Percentiles rank a stretch among this genome's conserved stretches.
phyloP scores from a whole-genome alignment of 2,329 filamentous ascomycete species.

The Claviceps paspali region DNA sequence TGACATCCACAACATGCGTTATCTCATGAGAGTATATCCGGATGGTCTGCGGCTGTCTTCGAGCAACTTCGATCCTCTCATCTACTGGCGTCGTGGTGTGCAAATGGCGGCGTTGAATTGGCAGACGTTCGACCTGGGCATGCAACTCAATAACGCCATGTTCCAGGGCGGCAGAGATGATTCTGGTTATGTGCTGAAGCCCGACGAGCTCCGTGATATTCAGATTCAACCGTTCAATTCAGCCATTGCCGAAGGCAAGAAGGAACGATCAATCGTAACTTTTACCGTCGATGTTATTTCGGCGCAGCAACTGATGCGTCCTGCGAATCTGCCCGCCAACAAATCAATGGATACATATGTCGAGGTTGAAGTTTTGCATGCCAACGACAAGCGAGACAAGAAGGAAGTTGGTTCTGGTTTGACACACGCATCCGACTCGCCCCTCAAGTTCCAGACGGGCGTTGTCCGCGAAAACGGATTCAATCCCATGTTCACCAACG shows the following conservation, averaged over 20 bases:
- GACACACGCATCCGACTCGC: constrained; percentile 32
- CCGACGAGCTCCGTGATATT: constrained; percentile 64
- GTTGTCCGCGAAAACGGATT: constrained; percentile 82
- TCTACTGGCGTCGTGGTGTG: constrained; percentile 87
- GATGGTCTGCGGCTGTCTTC: constrained; percentile 68
- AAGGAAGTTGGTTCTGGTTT: constrained; percentile 52
- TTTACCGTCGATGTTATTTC: constrained; percentile 86
- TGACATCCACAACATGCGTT: constrained; percentile 79
- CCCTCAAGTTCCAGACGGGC: constrained; percentile 63
- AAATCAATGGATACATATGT: constrained; percentile 80
- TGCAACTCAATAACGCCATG: constrained; percentile 97
- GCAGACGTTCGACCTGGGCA: constrained; percentile 92
- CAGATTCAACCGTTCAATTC: constrained; percentile 38
- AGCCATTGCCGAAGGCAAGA: constrained; percentile 43
- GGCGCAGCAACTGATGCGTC: constrained; percentile 83
- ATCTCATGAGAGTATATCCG: constrained; percentile 89
- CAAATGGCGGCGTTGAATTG: constrained; percentile 98
- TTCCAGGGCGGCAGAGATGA: constrained; percentile 78
- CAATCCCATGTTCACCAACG: constrained; percentile 67
- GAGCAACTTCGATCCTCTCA: constrained; percentile 85
- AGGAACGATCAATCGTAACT: constrained; percentile 65
- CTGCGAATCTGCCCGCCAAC: constrained; percentile 54
- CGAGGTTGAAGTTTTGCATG: constrained; percentile 86
- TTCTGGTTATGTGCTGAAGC: constrained; percentile 88
- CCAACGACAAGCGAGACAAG: constrained; percentile 86